Base-by-base conservation (phyloP, 805 yeast species). In the Schwanniomyces vanrijiae region DNA sequence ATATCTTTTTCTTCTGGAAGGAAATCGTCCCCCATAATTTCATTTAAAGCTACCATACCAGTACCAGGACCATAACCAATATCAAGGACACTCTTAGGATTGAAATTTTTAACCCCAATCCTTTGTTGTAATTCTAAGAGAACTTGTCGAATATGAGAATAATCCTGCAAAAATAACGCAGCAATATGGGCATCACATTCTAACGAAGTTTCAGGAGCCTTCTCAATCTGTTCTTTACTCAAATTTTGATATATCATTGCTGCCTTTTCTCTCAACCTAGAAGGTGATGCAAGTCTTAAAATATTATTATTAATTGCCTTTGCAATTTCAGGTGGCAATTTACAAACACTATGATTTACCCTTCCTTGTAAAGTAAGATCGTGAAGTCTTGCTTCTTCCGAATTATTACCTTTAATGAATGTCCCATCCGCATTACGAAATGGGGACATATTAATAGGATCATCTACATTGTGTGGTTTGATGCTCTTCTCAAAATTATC, bases 21-120 rank as follows among this genome's bases (percentile, higher is more conserved):
- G 68, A 79, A 86, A 0, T 76, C 76, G 2, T 76, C 76, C 0
- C 88, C 90, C 82, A 89, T 81, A 1, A 91, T 56, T 57, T 90
- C 96, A 59, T 91, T 89, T 44, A 90, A 70, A 0, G 96, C 98
- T 13, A 91, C 68, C 73, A 94, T 82, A 1, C 97, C 97, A 0
- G 95, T 85, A 1, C 90, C 92, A 0, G 99, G 98, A 0, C 99
- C 98, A 60, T 77, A 83, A 0, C 96, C 92, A 11, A 89, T 80
- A 58, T 89, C 95, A 42, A 94, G 71, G 0, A 94, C 80, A 4
- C 80, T 71, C 24, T 76, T 59, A 0, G 97, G 97, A 19, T 64
- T 64, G 69, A 90, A 88, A 41, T 60, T 58, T 0, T 68, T 69
- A 5, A 60, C 66, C 0, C 83, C 86, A 18, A 76, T 62, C 35